These are phyloP conservation scores for Vanderwaltozyma polyspora DNA, from an alignment of 805 yeast genomes.

Conservation along the genomic window DNA sequence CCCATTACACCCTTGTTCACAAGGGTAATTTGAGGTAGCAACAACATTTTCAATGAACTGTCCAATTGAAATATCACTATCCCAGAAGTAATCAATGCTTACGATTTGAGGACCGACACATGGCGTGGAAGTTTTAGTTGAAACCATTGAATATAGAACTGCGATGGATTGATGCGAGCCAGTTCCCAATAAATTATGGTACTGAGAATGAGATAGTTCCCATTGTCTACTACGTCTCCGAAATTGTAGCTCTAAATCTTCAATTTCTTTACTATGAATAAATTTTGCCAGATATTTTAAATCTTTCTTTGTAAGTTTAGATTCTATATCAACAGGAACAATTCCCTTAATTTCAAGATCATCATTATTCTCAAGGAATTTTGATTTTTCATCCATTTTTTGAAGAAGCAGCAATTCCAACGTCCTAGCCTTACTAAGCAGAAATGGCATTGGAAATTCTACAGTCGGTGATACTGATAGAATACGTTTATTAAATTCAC, in stretches of 20 bases:
- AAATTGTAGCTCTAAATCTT: slow-evolving; percentile 24
- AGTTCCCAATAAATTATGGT: slow-evolving; percentile 54
- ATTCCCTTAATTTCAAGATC: slow-evolving; percentile 9
- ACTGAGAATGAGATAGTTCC: slow-evolving; percentile 47
- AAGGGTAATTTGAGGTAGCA: slow-evolving; percentile 49
- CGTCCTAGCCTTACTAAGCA: slow-evolving; percentile 43
- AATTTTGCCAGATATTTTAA: slow-evolving; percentile 23
- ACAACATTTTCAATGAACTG: slow-evolving; percentile 75
- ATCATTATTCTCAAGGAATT: slow-evolving; percentile 11
- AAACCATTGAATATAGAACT: slow-evolving; percentile 70
- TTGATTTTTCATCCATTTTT: slow-evolving; percentile 14
- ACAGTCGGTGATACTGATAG: slow-evolving; percentile 84
- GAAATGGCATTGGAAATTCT: slow-evolving; percentile 55
- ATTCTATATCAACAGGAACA: slow-evolving; percentile 11
- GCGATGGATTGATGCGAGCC: slow-evolving; percentile 69
- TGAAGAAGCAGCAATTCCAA: slow-evolving; percentile 33
- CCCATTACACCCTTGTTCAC: slow-evolving; percentile 78
- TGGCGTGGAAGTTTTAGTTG: slow-evolving; percentile 76
- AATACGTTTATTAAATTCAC: slow-evolving; percentile 36
- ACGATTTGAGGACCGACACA: slow-evolving; percentile 86
- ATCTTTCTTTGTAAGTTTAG: slow-evolving; percentile 26
- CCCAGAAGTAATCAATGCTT: slow-evolving; percentile 79
- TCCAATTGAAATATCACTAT: slow-evolving; percentile 82
- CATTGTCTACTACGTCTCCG: slow-evolving; percentile 42
- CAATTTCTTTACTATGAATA: slow-evolving; percentile 24